Evolutionary conservation across 306 rosid species (phyloP).

Genomic region (Abrus precatorius): DNA sequence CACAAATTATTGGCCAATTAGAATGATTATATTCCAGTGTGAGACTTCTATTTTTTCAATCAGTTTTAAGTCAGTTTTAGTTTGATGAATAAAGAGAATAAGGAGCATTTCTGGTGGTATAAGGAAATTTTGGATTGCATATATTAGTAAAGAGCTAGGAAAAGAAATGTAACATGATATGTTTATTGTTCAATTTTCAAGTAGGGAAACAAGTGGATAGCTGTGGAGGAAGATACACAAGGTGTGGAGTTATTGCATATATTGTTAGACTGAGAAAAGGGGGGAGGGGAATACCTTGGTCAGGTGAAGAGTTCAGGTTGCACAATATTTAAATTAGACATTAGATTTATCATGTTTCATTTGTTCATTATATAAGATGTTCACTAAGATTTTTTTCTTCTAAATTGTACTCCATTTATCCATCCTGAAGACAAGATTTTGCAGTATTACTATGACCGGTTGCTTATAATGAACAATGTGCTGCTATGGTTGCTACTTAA

Average conservation of each 20-base stretch:
- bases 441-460: background rate
- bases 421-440: slow-evolving; percentile 15
- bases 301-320: slow-evolving; percentile 25
- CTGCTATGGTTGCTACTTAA: background rate
- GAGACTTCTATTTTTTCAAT: slow-evolving; percentile 31
- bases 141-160: slow-evolving; percentile 5
- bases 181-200: slow-evolving; percentile 27
- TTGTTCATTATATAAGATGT: slow-evolving; percentile 28
- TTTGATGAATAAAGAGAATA: slow-evolving; percentile 13
- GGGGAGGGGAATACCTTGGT: background rate
- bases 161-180: background rate
- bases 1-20: slow-evolving; percentile 6
- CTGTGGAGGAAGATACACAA: background rate
- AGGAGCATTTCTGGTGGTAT: background rate
- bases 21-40: background rate
- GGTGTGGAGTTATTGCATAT: slow-evolving; percentile 5
- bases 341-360: slow-evolving; percentile 21
- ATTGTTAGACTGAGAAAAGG: slow-evolving; percentile 28
- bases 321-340: slow-evolving; percentile 16
- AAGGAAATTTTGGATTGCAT: slow-evolving; percentile 13
- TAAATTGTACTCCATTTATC: background rate
- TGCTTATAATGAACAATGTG: slow-evolving; percentile 11
- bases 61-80: slow-evolving; percentile 12
- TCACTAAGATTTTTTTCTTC: slow-evolving; percentile 29
- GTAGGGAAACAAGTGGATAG: background rate